Evolutionary conservation across 2,329 filamentous ascomycete species (phyloP).

Genomic region (Biscogniauxia sp.): DNA sequence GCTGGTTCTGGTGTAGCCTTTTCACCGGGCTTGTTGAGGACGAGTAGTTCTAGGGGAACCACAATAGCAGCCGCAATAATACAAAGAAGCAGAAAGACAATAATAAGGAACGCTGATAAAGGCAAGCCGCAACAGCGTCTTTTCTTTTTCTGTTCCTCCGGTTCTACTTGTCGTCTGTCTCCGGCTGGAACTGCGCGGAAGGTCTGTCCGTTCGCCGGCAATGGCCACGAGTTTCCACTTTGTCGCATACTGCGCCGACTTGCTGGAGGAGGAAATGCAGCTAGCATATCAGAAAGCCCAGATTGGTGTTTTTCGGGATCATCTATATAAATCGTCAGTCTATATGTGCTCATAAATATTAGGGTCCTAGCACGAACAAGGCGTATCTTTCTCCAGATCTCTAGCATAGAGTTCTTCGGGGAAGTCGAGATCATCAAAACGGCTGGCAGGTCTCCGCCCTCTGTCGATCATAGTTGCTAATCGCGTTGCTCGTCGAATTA

Average conservation of each 20-base stretch:
- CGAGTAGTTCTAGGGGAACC: slow-evolving; percentile 67
- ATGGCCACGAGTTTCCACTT: slow-evolving; percentile 52
- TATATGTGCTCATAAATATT: not conserved
- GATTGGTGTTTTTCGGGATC: slow-evolving; percentile 46
- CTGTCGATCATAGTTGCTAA: slow-evolving; percentile 85
- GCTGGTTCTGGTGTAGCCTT: slow-evolving; percentile 33
- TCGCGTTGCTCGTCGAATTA: slow-evolving; percentile 84
- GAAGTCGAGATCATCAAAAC: slow-evolving; percentile 54
- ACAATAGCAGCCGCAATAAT: slow-evolving; percentile 79
- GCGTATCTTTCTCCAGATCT: slow-evolving; percentile 39
- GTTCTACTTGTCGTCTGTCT: slow-evolving; percentile 8
- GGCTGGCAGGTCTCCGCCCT: slow-evolving; percentile 64
- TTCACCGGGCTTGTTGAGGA: slow-evolving; percentile 49
- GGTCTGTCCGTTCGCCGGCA: slow-evolving; percentile 33
- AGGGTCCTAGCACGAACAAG: slow-evolving; percentile 32
- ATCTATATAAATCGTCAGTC: slow-evolving; percentile 28
- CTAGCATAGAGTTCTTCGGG: slow-evolving; percentile 42
- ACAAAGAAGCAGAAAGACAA: slow-evolving; percentile 63
- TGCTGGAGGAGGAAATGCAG: slow-evolving; percentile 62
- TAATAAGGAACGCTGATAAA: slow-evolving; percentile 70
- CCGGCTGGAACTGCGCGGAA: slow-evolving; percentile 20
- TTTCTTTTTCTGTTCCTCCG: slow-evolving; percentile 26
- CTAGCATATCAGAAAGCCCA: slow-evolving; percentile 63
- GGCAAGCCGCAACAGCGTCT: slow-evolving; percentile 83
- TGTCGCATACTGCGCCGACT: slow-evolving; percentile 40